These are phyloP conservation scores for Metroxylon sagu DNA, from an alignment of 176 grass and related monocot species.

Conservation along the genomic window DNA sequence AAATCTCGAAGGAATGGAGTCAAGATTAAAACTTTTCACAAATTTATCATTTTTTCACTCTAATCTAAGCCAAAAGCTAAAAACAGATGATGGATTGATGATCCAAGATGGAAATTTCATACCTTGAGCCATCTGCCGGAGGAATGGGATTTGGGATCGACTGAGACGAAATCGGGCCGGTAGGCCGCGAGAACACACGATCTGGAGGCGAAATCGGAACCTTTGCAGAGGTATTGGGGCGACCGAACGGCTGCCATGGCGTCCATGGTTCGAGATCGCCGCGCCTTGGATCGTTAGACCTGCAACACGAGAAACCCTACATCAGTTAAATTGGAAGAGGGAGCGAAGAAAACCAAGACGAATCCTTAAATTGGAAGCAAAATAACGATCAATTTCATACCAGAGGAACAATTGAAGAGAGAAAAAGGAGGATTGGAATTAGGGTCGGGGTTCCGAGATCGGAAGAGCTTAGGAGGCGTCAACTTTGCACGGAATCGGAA, in stretches of 20 bases:
- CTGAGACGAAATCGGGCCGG: constrained; percentile 25
- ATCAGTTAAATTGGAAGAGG: background rate
- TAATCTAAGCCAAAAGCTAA: no score
- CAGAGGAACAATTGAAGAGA: no score
- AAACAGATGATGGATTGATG: no score
- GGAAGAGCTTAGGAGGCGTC: no score
- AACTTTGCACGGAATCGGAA: no score
- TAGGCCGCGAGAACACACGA: constrained; percentile 11
- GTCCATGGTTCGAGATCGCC: constrained; percentile 34
- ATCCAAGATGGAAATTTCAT: background rate
- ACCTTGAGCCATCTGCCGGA: constrained; percentile 55
- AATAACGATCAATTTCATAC: no score
- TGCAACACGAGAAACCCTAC: background rate
- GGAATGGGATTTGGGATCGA: constrained; percentile 26
- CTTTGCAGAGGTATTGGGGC: constrained; percentile 34
- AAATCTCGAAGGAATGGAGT: background rate
- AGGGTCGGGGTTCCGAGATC: no score
- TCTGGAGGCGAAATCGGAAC: constrained; percentile 12
- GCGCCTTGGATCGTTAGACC: background rate
- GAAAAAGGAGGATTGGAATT: no score
- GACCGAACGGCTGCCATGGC: constrained; percentile 45
- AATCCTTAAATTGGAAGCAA: no score
- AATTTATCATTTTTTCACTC: background rate
- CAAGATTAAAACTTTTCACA: background rate
- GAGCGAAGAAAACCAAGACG: no score